A percentile compares a stretch with the other conserved stretches of the same genome.
Conservation (phyloP, 805 yeast genomes). For the Ogataea ganodermae region DNA sequence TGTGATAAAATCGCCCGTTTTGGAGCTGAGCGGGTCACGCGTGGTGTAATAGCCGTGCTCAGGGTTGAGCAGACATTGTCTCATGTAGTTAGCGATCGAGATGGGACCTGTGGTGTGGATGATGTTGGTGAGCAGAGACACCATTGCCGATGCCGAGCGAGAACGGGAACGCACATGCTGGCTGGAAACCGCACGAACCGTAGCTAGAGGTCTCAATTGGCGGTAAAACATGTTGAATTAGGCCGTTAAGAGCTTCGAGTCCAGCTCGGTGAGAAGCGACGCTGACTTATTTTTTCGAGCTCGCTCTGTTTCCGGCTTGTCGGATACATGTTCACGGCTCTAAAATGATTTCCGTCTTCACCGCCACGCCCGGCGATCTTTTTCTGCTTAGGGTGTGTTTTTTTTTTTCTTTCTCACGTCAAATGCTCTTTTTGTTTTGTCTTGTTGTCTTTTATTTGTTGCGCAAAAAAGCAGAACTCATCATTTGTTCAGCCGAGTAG, state of each 20-base stretch:
- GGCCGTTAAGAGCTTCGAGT: too few species aligned
- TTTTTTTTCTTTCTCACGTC: conserved; percentile 4
- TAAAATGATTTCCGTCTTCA: neutral
- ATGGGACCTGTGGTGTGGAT: conserved; percentile 76
- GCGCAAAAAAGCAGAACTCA: neutral
- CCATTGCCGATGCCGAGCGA: conserved; percentile 7
- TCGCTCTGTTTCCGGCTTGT: too few species aligned
- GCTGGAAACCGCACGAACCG: neutral
- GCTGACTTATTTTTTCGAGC: neutral
- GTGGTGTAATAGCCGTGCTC: conserved; percentile 78
- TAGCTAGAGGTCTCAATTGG: neutral
- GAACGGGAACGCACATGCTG: neutral
- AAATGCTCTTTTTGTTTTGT: neutral
- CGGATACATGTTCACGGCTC: neutral
- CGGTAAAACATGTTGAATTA: neutral
- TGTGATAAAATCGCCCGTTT: conserved; percentile 73
- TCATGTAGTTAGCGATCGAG: conserved; percentile 71
- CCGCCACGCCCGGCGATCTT: conserved; percentile 8
- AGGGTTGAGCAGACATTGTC: conserved; percentile 80
- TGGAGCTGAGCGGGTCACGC: conserved; percentile 57
- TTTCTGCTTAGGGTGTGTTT: neutral
- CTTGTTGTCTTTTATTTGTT: conserved; percentile 4
- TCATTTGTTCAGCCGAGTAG: neutral
- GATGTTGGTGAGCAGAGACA: conserved; percentile 43
- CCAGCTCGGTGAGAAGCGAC: too few species aligned